Conservation (phyloP, 345 rosid species). For the Nasturtium officinale region DNA sequence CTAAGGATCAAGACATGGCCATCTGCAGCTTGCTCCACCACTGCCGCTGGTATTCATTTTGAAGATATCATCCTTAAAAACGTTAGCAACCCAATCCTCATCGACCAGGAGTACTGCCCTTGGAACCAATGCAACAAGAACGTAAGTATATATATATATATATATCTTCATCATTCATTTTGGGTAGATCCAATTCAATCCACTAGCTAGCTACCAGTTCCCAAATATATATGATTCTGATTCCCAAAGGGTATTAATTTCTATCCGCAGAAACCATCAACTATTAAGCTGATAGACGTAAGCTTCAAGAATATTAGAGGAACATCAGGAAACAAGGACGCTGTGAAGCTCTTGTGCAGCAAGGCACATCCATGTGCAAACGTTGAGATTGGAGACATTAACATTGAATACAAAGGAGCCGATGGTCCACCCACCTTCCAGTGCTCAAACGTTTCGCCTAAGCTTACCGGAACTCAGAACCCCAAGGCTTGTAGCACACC, state of each 20-base stretch:
- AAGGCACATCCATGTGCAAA: slow-evolving; percentile 45
- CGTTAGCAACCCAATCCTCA: slow-evolving; percentile 46
- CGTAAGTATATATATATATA: slow-evolving; percentile 1
- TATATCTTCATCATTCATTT: not conserved
- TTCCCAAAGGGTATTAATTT: not conserved
- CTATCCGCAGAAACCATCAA: slow-evolving; percentile 45
- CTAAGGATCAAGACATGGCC: slow-evolving; percentile 73
- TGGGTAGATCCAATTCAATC: too few species aligned
- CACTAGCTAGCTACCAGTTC: too few species aligned
- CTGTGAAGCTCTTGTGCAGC: slow-evolving; percentile 59
- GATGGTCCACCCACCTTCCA: slow-evolving; percentile 39
- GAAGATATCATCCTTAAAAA: slow-evolving; percentile 39
- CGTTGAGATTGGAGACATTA: slow-evolving; percentile 46
- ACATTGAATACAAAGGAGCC: slow-evolving; percentile 45
- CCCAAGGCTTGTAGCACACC: slow-evolving; percentile 42
- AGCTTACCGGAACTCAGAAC: slow-evolving; percentile 29
- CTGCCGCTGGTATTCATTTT: slow-evolving; percentile 40
- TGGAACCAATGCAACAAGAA: slow-evolving; percentile 33
- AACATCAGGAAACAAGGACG: slow-evolving; percentile 47
- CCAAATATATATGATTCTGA: not conserved
- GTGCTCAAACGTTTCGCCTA: slow-evolving; percentile 50
- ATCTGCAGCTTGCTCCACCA: slow-evolving; percentile 20
- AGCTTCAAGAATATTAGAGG: slow-evolving; percentile 57
- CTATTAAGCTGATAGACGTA: slow-evolving; percentile 49
- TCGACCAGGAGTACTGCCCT: slow-evolving; percentile 55